Percentiles rank a stretch among this genome's conserved stretches.
phyloP scores from a whole-genome alignment of 2,329 filamentous ascomycete species.

The Chaetomium sp. region DNA sequence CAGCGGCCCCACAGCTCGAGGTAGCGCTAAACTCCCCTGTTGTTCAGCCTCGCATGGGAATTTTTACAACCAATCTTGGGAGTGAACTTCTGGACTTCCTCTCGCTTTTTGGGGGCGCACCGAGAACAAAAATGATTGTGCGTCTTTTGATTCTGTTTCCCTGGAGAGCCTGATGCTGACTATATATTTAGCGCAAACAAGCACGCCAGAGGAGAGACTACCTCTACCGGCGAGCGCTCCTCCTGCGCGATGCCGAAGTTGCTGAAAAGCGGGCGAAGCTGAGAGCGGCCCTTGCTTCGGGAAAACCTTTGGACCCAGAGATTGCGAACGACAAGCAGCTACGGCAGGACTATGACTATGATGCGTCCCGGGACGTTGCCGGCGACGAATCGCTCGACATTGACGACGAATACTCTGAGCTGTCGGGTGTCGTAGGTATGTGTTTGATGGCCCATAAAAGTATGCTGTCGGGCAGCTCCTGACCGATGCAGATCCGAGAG shows the following conservation, averaged over 20 bases:
- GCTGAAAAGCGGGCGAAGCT: conserved; percentile 88
- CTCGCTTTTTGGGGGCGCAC: neutral
- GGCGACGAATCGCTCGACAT: conserved; percentile 71
- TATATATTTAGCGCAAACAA: conserved; percentile 62
- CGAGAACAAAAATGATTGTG: conserved; percentile 36
- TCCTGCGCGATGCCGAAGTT: conserved; percentile 87
- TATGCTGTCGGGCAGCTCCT: neutral
- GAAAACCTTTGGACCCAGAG: conserved; percentile 77
- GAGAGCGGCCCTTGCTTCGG: conserved; percentile 81
- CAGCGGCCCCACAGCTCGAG: conserved; percentile 14
- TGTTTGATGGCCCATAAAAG: neutral
- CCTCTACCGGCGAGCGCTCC: conserved; percentile 85
- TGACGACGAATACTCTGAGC: conserved; percentile 86
- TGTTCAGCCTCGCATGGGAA: conserved; percentile 24
- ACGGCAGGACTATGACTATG: conserved; percentile 88
- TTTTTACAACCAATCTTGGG: conserved; percentile 15
- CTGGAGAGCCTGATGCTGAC: conserved; percentile 16
- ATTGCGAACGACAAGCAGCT: conserved; percentile 86
- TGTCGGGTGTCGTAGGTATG: conserved; percentile 86
- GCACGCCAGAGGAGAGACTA: conserved; percentile 81
- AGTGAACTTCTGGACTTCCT: neutral
- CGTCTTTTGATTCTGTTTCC: conserved; percentile 1
- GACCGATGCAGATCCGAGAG: conserved; percentile 54
- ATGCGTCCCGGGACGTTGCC: conserved; percentile 75
- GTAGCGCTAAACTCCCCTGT: conserved; percentile 12